Evolutionary conservation across 164 flowering plant species (phyloP).

Genomic region (Aristolochia fimbriata): DNA sequence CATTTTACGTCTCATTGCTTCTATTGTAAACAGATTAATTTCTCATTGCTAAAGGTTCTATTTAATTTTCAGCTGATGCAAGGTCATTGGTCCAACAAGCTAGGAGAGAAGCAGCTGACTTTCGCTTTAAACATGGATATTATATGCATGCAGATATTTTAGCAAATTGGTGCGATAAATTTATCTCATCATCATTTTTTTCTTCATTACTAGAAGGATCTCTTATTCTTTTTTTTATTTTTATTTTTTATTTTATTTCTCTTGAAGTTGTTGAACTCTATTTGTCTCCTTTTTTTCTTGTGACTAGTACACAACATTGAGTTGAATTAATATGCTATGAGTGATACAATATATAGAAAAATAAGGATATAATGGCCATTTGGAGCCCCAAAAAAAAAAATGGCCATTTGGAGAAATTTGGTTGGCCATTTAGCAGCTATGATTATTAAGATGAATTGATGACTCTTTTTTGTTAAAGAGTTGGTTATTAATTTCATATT

Average conservation of each 20-base stretch:
- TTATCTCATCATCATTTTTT: neutral
- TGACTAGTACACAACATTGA: no score
- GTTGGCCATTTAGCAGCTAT: no score
- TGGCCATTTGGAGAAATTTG: no score
- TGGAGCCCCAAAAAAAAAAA: no score
- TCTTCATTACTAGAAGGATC: neutral
- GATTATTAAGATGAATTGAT: no score
- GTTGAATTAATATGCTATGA: no score
- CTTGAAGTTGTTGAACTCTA: no score
- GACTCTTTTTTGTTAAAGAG: no score
- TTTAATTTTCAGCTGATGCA: conserved; percentile 68
- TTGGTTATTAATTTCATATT: no score
- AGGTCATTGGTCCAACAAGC: conserved; percentile 97
- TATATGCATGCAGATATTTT: conserved; percentile 92
- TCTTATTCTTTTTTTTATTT: neutral
- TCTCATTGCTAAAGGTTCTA: neutral
- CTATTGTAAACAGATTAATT: neutral
- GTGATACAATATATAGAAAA: no score
- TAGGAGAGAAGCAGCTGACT: conserved; percentile 94
- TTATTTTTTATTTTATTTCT: neutral
- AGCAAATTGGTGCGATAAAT: conserved; percentile 63
- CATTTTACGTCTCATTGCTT: neutral
- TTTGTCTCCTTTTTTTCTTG: no score
- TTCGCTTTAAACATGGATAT: conserved; percentile 79
- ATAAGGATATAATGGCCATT: no score